Conservation (phyloP, 2,329 filamentous ascomycete genomes). For the Thermochaetoides dissita region DNA sequence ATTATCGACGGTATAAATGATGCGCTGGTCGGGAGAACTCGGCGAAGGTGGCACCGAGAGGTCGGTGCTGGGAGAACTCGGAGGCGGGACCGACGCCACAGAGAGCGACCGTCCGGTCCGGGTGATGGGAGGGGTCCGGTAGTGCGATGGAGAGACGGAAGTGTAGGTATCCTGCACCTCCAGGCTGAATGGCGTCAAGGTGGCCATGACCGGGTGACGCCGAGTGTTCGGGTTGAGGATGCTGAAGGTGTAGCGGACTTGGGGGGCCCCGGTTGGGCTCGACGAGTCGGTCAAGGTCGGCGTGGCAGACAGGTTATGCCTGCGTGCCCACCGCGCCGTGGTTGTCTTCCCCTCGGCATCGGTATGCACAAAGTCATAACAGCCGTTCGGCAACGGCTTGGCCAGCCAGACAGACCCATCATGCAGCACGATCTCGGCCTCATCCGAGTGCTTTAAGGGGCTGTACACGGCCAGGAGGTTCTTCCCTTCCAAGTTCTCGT, state of each 20-base stretch:
- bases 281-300: conserved; percentile 6
- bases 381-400: conserved; percentile 37
- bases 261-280: conserved; percentile 14
- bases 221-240: conserved; percentile 55
- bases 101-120: conserved; percentile 6
- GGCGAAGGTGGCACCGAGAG: background rate
- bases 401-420: conserved; percentile 48
- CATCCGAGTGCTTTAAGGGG: conserved; percentile 39
- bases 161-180: conserved; percentile 58
- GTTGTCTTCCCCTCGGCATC: conserved; percentile 43
- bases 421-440: conserved; percentile 51
- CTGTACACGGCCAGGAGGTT: conserved; percentile 57
- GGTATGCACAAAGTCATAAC: conserved; percentile 51
- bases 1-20: conserved; percentile 27
- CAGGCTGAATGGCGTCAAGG: conserved; percentile 47
- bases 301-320: conserved; percentile 14
- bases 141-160: conserved; percentile 35
- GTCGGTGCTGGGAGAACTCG: background rate
- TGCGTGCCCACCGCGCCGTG: conserved; percentile 57
- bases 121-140: conserved; percentile 32
- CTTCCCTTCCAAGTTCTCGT: conserved; percentile 26
- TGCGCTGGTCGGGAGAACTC: conserved; percentile 14
- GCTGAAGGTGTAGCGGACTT: conserved; percentile 52
- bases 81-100: background rate
- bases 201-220: conserved; percentile 62